Percentiles rank a stretch among this genome's conserved stretches.
These are phyloP conservation scores for Salvia miltiorrhiza DNA, from an alignment of 257 asterid species.

Conservation along the genomic window DNA sequence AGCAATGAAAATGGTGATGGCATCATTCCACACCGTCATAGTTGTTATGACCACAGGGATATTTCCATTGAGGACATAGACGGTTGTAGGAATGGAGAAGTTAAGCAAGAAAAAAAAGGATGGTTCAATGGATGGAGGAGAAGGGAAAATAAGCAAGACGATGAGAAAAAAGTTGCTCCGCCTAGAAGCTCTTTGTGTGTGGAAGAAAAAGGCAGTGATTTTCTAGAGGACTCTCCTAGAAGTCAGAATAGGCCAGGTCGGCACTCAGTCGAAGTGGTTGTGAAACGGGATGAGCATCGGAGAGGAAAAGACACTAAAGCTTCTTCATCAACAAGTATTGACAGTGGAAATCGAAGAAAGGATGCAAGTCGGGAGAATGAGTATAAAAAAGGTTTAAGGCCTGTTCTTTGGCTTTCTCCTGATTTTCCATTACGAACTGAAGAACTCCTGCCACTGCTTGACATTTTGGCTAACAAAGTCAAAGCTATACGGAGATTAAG, in stretches of 20 bases:
- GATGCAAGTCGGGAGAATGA: constrained; percentile 70
- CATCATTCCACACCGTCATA: constrained; percentile 69
- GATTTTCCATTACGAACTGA: constrained; percentile 84
- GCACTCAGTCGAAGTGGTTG: constrained; percentile 72
- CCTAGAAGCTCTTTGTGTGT: constrained; percentile 69
- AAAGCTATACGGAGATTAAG: constrained; percentile 85
- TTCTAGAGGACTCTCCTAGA: constrained; percentile 58
- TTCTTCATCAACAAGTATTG: constrained; percentile 52
- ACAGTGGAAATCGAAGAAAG: constrained; percentile 51
- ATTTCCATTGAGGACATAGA: constrained; percentile 57
- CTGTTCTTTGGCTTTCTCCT: constrained; percentile 92
- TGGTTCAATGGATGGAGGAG: constrained; percentile 92
- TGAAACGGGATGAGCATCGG: constrained; percentile 64
- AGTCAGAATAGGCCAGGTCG: constrained; percentile 53
- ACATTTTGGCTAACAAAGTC: constrained; percentile 92
- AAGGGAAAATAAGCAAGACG: constrained; percentile 50
- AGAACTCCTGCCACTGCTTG: constrained; percentile 89
- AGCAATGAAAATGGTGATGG: constrained; percentile 54
- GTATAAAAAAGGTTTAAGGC: constrained; percentile 97
- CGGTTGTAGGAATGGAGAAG: constrained; percentile 35
- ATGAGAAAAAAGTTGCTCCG: constrained; percentile 49
- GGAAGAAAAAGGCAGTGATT: constrained; percentile 65
- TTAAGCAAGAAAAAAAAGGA: constrained; percentile 71
- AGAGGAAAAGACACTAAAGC: constrained; percentile 61
- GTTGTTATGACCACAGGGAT: constrained; percentile 83